Percentiles rank a stretch among this genome's conserved stretches.
These are phyloP conservation scores for Entophlyctis luteolus DNA, from an alignment of 192 early-diverging fungal species.

Conservation along the genomic window DNA sequence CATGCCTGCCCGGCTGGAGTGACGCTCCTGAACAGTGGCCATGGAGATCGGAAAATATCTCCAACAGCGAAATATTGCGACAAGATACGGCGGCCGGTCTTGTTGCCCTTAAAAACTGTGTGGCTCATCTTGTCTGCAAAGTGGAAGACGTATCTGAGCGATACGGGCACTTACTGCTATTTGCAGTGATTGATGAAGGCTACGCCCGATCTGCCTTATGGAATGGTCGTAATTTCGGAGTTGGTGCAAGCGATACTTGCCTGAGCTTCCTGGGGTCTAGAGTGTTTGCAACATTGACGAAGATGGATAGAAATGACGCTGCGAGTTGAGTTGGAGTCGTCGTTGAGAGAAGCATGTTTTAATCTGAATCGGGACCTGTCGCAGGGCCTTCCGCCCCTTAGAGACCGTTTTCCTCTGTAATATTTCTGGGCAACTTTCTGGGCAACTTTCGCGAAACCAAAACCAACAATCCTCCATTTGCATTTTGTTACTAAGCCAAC, in stretches of 20 bases:
- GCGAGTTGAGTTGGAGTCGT: background rate
- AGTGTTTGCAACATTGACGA: no score
- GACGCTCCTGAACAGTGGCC: background rate
- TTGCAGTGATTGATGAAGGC: slow-evolving; percentile 17
- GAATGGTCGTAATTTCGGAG: slow-evolving; percentile 39
- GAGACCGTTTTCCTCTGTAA: background rate
- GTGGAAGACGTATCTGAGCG: slow-evolving; percentile 34
- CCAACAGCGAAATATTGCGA: no score
- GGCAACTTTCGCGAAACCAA: background rate
- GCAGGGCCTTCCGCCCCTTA: no score
- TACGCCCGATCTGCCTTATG: slow-evolving; percentile 22
- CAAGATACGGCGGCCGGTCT: background rate
- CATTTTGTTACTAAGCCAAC: background rate
- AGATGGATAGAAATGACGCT: no score
- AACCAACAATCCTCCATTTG: background rate
- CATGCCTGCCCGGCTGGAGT: slow-evolving; percentile 31
- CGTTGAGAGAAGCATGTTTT: no score
- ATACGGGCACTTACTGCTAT: slow-evolving; percentile 31
- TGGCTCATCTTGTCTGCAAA: slow-evolving; percentile 33
- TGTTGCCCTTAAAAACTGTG: slow-evolving; percentile 24
- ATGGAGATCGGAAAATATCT: background rate
- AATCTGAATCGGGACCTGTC: no score
- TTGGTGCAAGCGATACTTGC: no score
- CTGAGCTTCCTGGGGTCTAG: no score
- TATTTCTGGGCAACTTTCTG: background rate